These are phyloP conservation scores for Rubroboletus pulcherrimus DNA, from an alignment of 768 basidiomycete species.

Conservation along the genomic window DNA sequence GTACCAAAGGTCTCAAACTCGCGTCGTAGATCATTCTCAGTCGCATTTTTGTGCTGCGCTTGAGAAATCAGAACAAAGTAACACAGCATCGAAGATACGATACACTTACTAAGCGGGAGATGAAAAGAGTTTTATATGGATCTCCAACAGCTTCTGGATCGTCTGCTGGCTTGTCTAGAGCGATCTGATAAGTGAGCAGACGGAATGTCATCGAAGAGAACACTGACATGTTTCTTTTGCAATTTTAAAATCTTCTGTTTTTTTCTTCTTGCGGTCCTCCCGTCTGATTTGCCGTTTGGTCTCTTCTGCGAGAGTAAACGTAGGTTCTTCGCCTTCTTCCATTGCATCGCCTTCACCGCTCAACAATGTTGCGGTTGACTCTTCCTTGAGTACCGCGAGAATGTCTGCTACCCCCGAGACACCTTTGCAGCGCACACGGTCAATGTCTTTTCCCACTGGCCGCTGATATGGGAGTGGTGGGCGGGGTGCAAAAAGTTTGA, in stretches of 20 bases:
- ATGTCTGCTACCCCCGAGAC: constrained; percentile 76
- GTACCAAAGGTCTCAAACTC: constrained; percentile 96
- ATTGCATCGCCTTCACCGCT: constrained; percentile 60
- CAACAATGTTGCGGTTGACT: constrained; percentile 65
- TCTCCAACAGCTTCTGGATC: constrained; percentile 90
- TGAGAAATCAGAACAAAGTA: constrained; percentile 13
- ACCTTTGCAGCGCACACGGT: constrained; percentile 64
- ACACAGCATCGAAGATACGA: neutral
- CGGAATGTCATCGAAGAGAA: neutral
- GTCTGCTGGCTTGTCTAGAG: constrained; percentile 85
- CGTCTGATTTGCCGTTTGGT: constrained; percentile 72
- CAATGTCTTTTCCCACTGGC: constrained; percentile 80
- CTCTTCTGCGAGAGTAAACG: constrained; percentile 80
- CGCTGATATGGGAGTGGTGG: constrained; percentile 85
- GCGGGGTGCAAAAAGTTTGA: constrained; percentile 94
- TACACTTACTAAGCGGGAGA: constrained; percentile 75
- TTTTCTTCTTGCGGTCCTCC: constrained; percentile 76
- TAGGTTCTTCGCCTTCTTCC: constrained; percentile 83
- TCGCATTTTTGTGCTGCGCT: constrained; percentile 81
- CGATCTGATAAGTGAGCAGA: constrained; percentile 5
- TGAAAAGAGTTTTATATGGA: constrained; percentile 97
- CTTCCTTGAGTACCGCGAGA: constrained; percentile 70
- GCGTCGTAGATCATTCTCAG: constrained; percentile 86
- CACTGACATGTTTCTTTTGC: constrained; percentile 84
- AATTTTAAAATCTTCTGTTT: constrained; percentile 67